Conservation (phyloP, 2,329 filamentous ascomycete genomes). For the Grosmannia serpens region DNA sequence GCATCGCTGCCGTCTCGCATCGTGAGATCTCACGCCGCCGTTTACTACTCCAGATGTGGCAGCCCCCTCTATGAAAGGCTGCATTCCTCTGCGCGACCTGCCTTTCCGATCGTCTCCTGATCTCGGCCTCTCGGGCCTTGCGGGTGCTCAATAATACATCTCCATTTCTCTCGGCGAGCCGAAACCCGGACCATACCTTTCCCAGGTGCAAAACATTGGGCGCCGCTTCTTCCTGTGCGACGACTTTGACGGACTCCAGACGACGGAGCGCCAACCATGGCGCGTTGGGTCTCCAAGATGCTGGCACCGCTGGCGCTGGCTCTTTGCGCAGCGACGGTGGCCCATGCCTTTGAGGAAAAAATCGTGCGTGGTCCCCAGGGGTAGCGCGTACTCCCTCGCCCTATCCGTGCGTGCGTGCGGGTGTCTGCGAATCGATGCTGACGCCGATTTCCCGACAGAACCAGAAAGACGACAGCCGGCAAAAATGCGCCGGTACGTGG, state of each 20-base stretch:
- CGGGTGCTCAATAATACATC: background rate
- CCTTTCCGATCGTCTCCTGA: background rate
- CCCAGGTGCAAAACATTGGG: too few species aligned
- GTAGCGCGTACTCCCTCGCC: too few species aligned
- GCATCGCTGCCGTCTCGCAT: background rate
- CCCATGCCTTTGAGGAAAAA: conserved; percentile 41
- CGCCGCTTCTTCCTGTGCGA: background rate
- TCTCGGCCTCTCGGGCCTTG: background rate
- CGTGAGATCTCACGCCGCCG: background rate
- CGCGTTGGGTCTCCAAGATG: conserved; percentile 38
- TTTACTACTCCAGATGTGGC: background rate
- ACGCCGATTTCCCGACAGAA: conserved; percentile 38
- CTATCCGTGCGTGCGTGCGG: too few species aligned
- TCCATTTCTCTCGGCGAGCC: background rate
- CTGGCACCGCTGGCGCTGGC: conserved; percentile 39
- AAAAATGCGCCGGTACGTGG: conserved; percentile 58
- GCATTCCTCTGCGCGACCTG: background rate
- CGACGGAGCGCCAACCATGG: conserved; percentile 32
- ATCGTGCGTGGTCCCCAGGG: conserved; percentile 31
- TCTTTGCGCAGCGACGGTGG: conserved; percentile 32
- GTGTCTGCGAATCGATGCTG: background rate
- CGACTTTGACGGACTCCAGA: background rate
- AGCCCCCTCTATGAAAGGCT: background rate
- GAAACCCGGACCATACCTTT: too few species aligned
- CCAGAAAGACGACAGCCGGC: conserved; percentile 62